Conservation (phyloP, 805 yeast genomes). For the Candida golubevii region DNA sequence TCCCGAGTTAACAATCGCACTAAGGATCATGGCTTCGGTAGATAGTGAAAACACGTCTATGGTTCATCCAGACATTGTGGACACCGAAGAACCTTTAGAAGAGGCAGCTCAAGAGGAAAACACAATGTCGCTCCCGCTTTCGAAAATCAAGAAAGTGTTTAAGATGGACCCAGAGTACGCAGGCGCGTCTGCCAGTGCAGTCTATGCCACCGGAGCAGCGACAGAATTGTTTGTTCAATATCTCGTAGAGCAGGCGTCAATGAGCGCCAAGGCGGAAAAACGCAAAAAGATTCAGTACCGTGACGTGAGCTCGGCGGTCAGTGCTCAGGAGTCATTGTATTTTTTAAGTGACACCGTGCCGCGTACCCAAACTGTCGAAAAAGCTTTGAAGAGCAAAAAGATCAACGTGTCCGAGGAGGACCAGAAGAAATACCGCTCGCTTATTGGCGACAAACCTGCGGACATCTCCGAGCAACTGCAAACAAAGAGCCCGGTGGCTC, state of each 20-base stretch:
- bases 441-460: constrained; percentile 5
- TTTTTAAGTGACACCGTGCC: constrained; percentile 70
- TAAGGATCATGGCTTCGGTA: too few relatives aligned
- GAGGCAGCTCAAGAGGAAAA: constrained; percentile 7
- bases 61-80: too few relatives aligned
- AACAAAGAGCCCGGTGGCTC: constrained; percentile 1
- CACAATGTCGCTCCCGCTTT: constrained; percentile 47
- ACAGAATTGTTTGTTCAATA: constrained; percentile 70
- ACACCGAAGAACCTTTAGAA: too few relatives aligned
- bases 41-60: too few relatives aligned
- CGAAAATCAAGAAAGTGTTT: constrained; percentile 66
- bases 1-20: too few relatives aligned
- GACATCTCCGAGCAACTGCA: constrained; percentile 4
- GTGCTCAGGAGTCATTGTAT: constrained; percentile 52
- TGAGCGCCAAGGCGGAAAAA: constrained; percentile 59
- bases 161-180: constrained; percentile 72
- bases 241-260: constrained; percentile 65
- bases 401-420: constrained; percentile 22
- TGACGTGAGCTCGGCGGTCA: constrained; percentile 65
- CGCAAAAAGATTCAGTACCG: constrained; percentile 67
- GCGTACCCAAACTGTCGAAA: constrained; percentile 48
- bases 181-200: constrained; percentile 65
- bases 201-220: constrained; percentile 72
- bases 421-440: constrained; percentile 3
- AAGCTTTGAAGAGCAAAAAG: constrained; percentile 41